Base-by-base conservation (phyloP, 2,329 filamentous ascomycete genomes). In the Ceratocystiopsis sp. region DNA sequence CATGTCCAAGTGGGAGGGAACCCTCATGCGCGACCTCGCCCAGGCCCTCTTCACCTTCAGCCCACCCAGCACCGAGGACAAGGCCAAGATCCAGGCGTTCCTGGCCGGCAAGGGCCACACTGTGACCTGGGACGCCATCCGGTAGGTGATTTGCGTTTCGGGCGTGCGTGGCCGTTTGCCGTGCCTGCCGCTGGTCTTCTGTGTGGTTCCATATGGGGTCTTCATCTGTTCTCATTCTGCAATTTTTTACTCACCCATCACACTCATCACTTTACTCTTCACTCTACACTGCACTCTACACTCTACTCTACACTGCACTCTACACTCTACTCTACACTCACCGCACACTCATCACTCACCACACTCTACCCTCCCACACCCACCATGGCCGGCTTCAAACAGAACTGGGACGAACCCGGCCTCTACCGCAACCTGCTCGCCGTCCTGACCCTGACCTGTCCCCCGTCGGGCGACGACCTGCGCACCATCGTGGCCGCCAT, bases 371-470 rank as follows among this genome's bases (percentile, higher is more conserved):
- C 38, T 32, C 12, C 34, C n/a, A 35, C 34, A 8, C 18, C 35
- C 17, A 33, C 16, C 6, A 18, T 37, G 38, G 34, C 37, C 19
- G 39, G 32, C 43, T 47, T 25, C 49, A 41, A 42, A 13, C 43
- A 52, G 49, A 58, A 54, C 33, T 71, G 67, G 66, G 60, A 60
- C 25, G 51, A 46, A 1, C 47, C 58, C 6, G 54, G 56, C 10
- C 57, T 61, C 16, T 65, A 70, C 38, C 54, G 64, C 45, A 63
- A 65, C 36, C 61, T 71, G 37, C 57, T 71, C 34, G 44, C 62
- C 8, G 59, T 59, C 25, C 45, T 69, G 19, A 52, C 64, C n/a
- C 55, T 59, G 21, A 53, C 59, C 8, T 48, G 62, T 43, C 59
- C 56, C 35, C 57, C 62, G 3, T 53, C 48, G 3, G 35, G 48